A percentile compares a stretch with the other conserved stretches of the same genome.
Evolutionary conservation across 164 flowering plant genomes (phyloP).

Genomic region (Tetracentron sinense): DNA sequence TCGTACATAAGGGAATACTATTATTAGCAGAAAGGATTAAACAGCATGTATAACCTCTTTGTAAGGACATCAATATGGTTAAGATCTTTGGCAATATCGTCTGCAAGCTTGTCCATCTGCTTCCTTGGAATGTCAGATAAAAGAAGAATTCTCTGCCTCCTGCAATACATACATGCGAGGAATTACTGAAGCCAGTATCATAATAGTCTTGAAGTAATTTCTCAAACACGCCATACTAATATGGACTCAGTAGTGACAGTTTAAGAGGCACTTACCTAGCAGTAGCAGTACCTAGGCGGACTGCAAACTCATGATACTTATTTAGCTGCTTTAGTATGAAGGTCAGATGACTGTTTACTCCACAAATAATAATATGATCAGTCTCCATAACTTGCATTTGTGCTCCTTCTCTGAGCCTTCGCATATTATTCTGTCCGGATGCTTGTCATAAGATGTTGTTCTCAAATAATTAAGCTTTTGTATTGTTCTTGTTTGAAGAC

Average conservation of each 20-base stretch:
- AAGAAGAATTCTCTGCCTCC: slow-evolving; percentile 95
- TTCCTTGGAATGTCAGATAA: slow-evolving; percentile 94
- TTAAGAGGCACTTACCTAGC: slow-evolving; percentile 61
- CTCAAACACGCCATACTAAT: background rate
- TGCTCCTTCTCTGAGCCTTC: slow-evolving; percentile 90
- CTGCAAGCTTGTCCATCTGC: slow-evolving; percentile 86
- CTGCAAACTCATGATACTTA: slow-evolving; percentile 87
- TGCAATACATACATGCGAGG: slow-evolving; percentile 23
- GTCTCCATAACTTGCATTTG: slow-evolving; percentile 85
- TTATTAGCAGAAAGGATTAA: background rate
- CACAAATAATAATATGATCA: slow-evolving; percentile 95
- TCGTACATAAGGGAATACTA: background rate
- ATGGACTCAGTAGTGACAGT: background rate
- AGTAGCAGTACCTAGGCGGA: slow-evolving; percentile 93
- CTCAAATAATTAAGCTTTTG: background rate
- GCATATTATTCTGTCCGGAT: slow-evolving; percentile 77
- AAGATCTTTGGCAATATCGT: slow-evolving; percentile 73
- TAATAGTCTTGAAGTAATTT: slow-evolving; percentile 1
- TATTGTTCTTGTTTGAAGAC: slow-evolving; percentile 3
- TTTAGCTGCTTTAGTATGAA: slow-evolving; percentile 89
- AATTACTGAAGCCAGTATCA: slow-evolving; percentile 10
- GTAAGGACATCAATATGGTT: slow-evolving; percentile 84
- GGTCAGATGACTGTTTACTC: slow-evolving; percentile 76
- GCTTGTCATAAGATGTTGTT: slow-evolving; percentile 16
- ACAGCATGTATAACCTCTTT: slow-evolving; percentile 66